Evolutionary conservation across 805 yeast species (phyloP), one percentile per base, ranked within the genome.

Genomic region (Ogataea haglerorum): DNA sequence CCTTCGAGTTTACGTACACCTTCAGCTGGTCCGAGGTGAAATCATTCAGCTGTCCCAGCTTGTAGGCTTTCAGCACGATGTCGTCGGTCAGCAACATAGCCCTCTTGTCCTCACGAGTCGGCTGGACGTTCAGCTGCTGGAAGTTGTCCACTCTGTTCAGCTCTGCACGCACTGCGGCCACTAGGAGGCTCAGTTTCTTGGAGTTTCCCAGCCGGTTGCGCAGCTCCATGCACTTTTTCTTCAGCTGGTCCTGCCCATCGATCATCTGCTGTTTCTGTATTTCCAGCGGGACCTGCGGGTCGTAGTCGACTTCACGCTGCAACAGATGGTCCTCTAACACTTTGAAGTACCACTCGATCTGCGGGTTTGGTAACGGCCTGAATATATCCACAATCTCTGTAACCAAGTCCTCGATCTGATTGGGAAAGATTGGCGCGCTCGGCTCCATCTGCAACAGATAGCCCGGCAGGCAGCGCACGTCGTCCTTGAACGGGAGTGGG

Each of bases 401-500:
- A 5, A 51, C 48, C 10, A 65, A 38, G 6, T 39, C 47, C 27
- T 47, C 60, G 26, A 47, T 58, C 10, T 43, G 10, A 16, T 53
- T 51, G 2, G 57, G 47, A 10, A 41, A 34, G 10, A 53, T 43
- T 5, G 33, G 28, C 22, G 33, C 37, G 8, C 34, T 30, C 3
- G 59, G 50, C 10, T 51, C 42, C 21, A 61, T 61, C 18, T 57
- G 44, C 10, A 39, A 36, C 5, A 48, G 25, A 43, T 49, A 52
- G 2, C 38, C 40, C 0, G 97, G 96, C 4, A 78, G 59, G 24
- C 74, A 69, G 37, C 97, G 68, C 3, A 88, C 61, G 56, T 87
- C 91, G 49, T 88, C 95, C 12, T 76, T 62, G 68, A 75, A 84
- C 1, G 98, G 96, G 16, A 85, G 51, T 22, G 72, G 69, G 7